Evolutionary conservation across 805 yeast species (phyloP), one percentile per base, ranked within the genome.

Genomic region (baker's yeast (Saccharomyces cerevisiae)): DNA sequence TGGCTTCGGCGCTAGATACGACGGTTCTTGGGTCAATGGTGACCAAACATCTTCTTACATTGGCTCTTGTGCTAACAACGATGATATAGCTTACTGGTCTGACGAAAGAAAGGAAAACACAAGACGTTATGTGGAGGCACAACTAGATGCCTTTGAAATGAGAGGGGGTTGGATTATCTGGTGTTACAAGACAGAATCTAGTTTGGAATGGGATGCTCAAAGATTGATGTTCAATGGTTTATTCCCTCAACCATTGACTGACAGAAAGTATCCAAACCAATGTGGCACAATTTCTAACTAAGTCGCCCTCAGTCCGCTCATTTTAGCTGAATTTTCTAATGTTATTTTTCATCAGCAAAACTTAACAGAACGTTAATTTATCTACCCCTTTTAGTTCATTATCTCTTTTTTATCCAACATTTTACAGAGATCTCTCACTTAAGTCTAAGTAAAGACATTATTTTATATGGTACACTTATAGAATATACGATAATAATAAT

Each of bases 81-180:
- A 68, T 56, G 80, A 81, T 64, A 62, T 76, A 51, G 51, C 63
- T 51, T 62, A 79, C 50, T 91, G 94, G 88, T 73, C 87, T 6
- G 76, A 73, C 9, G 78, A 79, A 43, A 78, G 79, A 64, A 81
- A 78, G 67, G 64, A 62, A 26, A 75, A 81, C 59, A 80, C 84
- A 49, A 83, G 96, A 70, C 77, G 74, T 62, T 89, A 77, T 67
- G 76, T 90, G 51, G 97, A 91, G 74, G 96, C 96, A 50, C 97
- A 91, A 76, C 74, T 91, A 65, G 96, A 91, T 67, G 89, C 96
- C 1, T 84, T 77, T 65, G 88, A 84, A 63, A 79, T 78, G 62
- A 78, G 82, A 55, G 79, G 76, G 36, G 98, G 98, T 31, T 91
- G 97, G 97, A 80, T 89, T 55, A 85, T 87, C 76, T 91, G 97